Percentiles rank a stretch among this genome's conserved stretches.
Conservation (phyloP, 1,284 basidiomycete species). For the Meripilus lineatus region DNA sequence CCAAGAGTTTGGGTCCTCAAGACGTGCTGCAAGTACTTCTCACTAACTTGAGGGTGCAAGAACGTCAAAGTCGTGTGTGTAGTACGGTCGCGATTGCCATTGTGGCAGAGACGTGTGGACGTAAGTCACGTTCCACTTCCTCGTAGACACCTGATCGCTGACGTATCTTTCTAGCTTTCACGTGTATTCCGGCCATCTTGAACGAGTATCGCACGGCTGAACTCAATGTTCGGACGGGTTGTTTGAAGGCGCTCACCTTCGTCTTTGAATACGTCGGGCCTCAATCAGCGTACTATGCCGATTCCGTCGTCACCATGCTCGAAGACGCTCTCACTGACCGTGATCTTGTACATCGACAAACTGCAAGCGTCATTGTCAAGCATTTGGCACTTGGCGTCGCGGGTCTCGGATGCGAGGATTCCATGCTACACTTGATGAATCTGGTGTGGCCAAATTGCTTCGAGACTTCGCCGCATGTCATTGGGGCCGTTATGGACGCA, state of each 20-base stretch:
- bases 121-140: slow-evolving; percentile 39
- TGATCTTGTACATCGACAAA: slow-evolving; percentile 97
- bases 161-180: slow-evolving; percentile 67
- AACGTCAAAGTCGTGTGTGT: slow-evolving; percentile 98
- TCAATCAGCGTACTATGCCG: slow-evolving; percentile 97
- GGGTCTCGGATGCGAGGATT: slow-evolving; percentile 96
- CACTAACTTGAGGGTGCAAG: slow-evolving; percentile 97
- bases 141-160: slow-evolving; percentile 3
- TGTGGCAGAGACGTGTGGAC: slow-evolving; percentile 96
- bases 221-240: slow-evolving; percentile 98
- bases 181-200: slow-evolving; percentile 97
- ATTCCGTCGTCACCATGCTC: slow-evolving; percentile 95
- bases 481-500: slow-evolving; percentile 94
- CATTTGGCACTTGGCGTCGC: slow-evolving; percentile 97
- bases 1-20: slow-evolving; percentile 98
- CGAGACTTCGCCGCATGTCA: slow-evolving; percentile 97
- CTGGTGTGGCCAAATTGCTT: slow-evolving; percentile 99
- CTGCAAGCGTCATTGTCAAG: slow-evolving; percentile 98
- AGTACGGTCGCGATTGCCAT: slow-evolving; percentile 98
- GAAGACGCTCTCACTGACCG: slow-evolving; percentile 98
- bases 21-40: slow-evolving; percentile 95
- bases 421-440: slow-evolving; percentile 96
- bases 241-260: slow-evolving; percentile 97
- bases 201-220: slow-evolving; percentile 99
- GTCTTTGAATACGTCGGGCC: slow-evolving; percentile 99